These are phyloP conservation scores for Amanita thiersii DNA, from an alignment of 768 basidiomycete species.

Conservation along the genomic window DNA sequence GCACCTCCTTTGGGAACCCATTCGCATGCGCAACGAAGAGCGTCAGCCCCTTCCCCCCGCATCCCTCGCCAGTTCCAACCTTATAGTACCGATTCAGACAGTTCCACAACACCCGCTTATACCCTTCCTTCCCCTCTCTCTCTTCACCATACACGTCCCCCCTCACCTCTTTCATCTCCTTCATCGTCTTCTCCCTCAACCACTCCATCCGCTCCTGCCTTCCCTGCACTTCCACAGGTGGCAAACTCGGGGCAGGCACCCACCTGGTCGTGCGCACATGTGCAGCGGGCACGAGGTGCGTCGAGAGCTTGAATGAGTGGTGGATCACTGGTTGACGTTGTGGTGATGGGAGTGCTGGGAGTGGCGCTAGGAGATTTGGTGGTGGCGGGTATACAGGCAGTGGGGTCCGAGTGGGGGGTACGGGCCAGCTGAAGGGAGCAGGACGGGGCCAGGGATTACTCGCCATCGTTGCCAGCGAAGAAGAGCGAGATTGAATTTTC, in stretches of 20 bases:
- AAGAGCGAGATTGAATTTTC: too few relatives aligned
- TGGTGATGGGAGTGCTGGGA: slow-evolving; percentile 31
- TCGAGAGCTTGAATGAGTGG: slow-evolving; percentile 34
- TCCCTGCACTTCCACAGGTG: not conserved
- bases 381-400: slow-evolving; percentile 32
- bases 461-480: too few relatives aligned
- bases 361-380: slow-evolving; percentile 16
- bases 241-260: slow-evolving; percentile 22
- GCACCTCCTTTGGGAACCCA: slow-evolving; percentile 82
- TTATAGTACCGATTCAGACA: slow-evolving; percentile 64
- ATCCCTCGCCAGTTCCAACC: slow-evolving; percentile 12
- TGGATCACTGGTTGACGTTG: slow-evolving; percentile 25
- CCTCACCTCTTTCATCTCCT: slow-evolving; percentile 19
- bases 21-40: slow-evolving; percentile 79
- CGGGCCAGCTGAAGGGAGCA: slow-evolving; percentile 19
- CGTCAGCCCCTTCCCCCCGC: slow-evolving; percentile 38
- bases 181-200: slow-evolving; percentile 29
- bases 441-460: slow-evolving; percentile 18
- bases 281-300: slow-evolving; percentile 50
- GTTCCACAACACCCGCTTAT: slow-evolving; percentile 51
- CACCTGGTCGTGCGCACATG: slow-evolving; percentile 37
- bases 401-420: slow-evolving; percentile 17
- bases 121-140: slow-evolving; percentile 21
- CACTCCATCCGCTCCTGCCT: not conserved
- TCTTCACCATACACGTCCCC: slow-evolving; percentile 18